Base-by-base conservation (phyloP, 192 early-diverging fungal species). In the Dissophora ornata region DNA sequence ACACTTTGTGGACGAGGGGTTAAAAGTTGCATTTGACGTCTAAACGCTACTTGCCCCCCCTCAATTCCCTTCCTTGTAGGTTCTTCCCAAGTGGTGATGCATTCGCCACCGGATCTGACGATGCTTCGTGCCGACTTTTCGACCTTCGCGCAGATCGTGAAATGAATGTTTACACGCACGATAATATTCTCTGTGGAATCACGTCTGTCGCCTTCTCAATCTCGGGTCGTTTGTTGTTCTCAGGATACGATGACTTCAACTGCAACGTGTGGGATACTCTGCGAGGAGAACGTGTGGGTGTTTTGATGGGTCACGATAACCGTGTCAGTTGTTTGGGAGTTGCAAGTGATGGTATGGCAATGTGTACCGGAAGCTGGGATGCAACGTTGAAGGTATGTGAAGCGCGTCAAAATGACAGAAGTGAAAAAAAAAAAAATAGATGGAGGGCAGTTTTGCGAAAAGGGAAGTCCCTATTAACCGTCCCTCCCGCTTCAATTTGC, bases 231-330 rank as follows among this genome's bases (percentile, higher is more conserved):
- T 84, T 99, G 19, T 71, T 99, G 56, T 99, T 99, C 89, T 96
- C 97, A 24, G 98, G 98, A 18, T 98, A 98, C 67, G 98, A 99
- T 67, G 97, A 99, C 81, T 98, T 95, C 83, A 97, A 98, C 84
- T 98, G 96, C 89, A 97, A 99, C 70, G 96, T 99, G 11, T 99
- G 98, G 98, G 98, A 99, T 82, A 96, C 96, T 28, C 89, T 99
- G 54, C 96, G 97, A 84, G 94, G 95, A 55, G 92, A 98, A 50
- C 85, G 97, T 54, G 94, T 98, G 19, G 95, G 95, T 41, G 95
- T 96, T 4, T 70, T 99, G 57, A 90, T 93, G 42, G 92, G 90
- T 30, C 98, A 99, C 79, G 97, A 98, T 55, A 99, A 98, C 85
- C 88, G 97, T 33, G 96, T 99, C 36, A 94, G 92, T 67, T 99